Conservation (phyloP, 768 basidiomycete species). For the Phanerochaete sordida region DNA sequence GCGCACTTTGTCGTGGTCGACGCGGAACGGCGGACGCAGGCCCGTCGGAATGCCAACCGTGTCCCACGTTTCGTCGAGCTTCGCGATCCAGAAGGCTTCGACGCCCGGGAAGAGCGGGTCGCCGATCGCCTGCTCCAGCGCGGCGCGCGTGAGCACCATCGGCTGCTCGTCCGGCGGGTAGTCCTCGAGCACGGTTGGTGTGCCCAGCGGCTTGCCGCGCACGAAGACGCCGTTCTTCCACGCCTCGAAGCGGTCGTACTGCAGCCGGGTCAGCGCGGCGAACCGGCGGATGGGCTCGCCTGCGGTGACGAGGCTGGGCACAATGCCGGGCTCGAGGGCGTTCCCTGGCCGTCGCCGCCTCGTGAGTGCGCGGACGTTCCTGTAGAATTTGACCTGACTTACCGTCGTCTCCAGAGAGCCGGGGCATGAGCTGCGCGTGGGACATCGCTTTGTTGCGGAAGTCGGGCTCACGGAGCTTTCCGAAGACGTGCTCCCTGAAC, state of each 20-base stretch:
- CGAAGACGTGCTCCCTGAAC: conserved; percentile 15
- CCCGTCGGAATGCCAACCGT: background rate
- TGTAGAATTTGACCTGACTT: background rate
- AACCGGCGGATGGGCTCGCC: conserved; percentile 14
- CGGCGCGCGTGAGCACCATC: conserved; percentile 22
- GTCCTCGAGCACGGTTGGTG: conserved; percentile 15
- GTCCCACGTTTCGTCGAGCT: background rate
- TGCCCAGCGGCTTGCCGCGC: background rate
- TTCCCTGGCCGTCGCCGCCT: conserved; percentile 9
- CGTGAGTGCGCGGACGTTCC: too few relatives aligned
- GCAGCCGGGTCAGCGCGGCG: conserved; percentile 27
- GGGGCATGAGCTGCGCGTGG: conserved; percentile 28
- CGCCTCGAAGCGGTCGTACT: conserved; percentile 26
- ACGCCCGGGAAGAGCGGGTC: conserved; percentile 33
- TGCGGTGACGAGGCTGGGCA: background rate
- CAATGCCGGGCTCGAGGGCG: conserved; percentile 14
- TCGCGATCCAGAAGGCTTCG: conserved; percentile 31
- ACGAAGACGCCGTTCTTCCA: conserved; percentile 28
- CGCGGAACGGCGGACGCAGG: conserved; percentile 23
- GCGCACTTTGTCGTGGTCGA: conserved; percentile 16
- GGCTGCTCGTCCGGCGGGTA: conserved; percentile 21
- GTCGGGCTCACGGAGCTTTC: conserved; percentile 11
- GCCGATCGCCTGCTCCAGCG: conserved; percentile 29
- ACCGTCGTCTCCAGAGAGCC: conserved; percentile 30
- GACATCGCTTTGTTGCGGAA: conserved; percentile 12